A percentile compares a stretch with the other conserved stretches of the same genome.
These are phyloP conservation scores for Xanthoconium separans DNA, from an alignment of 1,284 basidiomycete species.

Conservation along the genomic window DNA sequence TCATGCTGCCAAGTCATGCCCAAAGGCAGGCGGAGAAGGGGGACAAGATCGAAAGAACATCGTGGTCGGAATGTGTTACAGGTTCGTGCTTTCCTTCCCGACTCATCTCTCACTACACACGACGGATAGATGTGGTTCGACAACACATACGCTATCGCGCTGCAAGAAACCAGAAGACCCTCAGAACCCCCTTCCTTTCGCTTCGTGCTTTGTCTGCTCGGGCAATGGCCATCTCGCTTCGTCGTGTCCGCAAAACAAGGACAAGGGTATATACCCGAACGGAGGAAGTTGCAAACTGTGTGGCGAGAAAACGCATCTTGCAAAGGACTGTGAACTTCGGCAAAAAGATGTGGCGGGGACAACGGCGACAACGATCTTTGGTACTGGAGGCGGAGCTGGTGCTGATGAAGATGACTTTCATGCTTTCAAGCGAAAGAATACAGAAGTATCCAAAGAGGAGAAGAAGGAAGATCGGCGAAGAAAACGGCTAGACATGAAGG, in stretches of 20 bases:
- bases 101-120: slow-evolving; percentile 5
- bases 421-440: slow-evolving; percentile 62
- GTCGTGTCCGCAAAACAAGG: slow-evolving; percentile 75
- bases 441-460: slow-evolving; percentile 61
- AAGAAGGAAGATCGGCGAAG: slow-evolving; percentile 45
- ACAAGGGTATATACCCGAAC: slow-evolving; percentile 86
- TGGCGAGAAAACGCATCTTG: slow-evolving; percentile 80
- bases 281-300: slow-evolving; percentile 92
- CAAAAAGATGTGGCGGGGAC: slow-evolving; percentile 49
- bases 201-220: slow-evolving; percentile 90
- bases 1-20: slow-evolving; percentile 84
- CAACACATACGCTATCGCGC: slow-evolving; percentile 72
- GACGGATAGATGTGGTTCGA: slow-evolving; percentile 74
- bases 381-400: slow-evolving; percentile 57
- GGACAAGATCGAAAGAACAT: slow-evolving; percentile 32
- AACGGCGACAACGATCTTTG: slow-evolving; percentile 40
- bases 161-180: slow-evolving; percentile 71
- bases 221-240: slow-evolving; percentile 35
- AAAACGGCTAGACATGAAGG: slow-evolving; percentile 43
- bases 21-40: slow-evolving; percentile 43
- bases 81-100: slow-evolving; percentile 47
- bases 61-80: slow-evolving; percentile 76
- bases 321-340: slow-evolving; percentile 75
- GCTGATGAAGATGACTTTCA: slow-evolving; percentile 96
- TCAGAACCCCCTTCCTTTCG: slow-evolving; percentile 78